Base-by-base conservation (phyloP, 306 rosid genomes). In the Urtica urens region DNA sequence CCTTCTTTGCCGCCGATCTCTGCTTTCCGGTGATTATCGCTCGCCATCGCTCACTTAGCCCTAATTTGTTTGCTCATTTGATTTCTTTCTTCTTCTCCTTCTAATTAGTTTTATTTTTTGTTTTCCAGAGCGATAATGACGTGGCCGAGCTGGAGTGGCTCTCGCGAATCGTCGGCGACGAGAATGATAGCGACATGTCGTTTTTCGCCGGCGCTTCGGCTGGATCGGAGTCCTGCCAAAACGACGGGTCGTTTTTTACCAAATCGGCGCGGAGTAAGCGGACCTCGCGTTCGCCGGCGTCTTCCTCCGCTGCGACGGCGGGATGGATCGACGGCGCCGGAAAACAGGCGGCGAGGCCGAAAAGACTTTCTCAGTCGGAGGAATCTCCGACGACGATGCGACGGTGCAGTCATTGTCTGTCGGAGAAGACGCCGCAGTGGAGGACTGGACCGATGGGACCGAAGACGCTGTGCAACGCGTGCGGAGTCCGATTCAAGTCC, bases 371-470 rank as follows among this genome's bases (percentile, higher is more conserved):
- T 10, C 13, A 3, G 30, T n/a, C 38, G 18, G 16, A 49, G 23
- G 38, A 1, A 4, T 15, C 18, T 7, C 39, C 3, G 13, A 46
- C 33, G 10, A 52, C 14, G 15, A 42, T 30, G 14, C 44, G 71
- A 5, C 47, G 78, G 55, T 80, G 88, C 49, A 6, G 68, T 43
- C 83, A 80, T 63, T 80, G 83, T 63, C 71, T 73, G 12, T 67
- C 74, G 51, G 74, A 70, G 41, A 80, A 76, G 64, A 80, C 81
- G 35, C 83, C 88, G 35, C 81, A 80, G 49, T 80, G 88, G 88
- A 49, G 83, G 46, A 73, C 88, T 3, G 80, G 88, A 3, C 88
- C 88, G 18, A 46, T 66, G 65, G 83, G 88, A 22, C 87, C 87
- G 0, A 79, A 75, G 63, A 79, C 83, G 12, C 78, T 79, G 3